Conservation (phyloP, 148 eudicot genomes). For the Dianthus caryophyllus region DNA sequence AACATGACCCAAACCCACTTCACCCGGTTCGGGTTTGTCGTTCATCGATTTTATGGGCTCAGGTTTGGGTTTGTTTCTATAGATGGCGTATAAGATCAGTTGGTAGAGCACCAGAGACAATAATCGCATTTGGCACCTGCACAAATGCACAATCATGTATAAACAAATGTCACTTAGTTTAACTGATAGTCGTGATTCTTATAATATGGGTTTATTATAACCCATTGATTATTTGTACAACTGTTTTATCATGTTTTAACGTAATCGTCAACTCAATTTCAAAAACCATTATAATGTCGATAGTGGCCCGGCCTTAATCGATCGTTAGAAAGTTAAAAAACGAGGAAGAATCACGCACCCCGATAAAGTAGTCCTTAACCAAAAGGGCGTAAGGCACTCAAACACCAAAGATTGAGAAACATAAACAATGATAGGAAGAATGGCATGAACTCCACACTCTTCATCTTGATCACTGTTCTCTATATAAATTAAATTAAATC, state of each 20-base stretch:
- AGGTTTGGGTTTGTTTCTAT: conserved; percentile 5
- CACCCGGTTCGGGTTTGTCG: not conserved
- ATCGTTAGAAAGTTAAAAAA: too few relatives aligned
- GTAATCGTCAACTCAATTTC: too few relatives aligned
- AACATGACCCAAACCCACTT: conserved; percentile 6
- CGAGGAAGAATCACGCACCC: conserved; percentile 13
- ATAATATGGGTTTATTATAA: too few relatives aligned
- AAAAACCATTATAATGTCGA: too few relatives aligned
- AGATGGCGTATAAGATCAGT: conserved; percentile 13
- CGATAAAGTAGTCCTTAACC: conserved; percentile 14
- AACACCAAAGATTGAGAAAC: conserved; percentile 15
- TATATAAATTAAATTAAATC: not conserved
- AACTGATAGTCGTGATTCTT: too few relatives aligned
- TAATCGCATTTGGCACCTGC: conserved; percentile 11
- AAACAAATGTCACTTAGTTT: not conserved
- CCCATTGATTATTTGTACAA: too few relatives aligned
- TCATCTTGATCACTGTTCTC: conserved; percentile 15
- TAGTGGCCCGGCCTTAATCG: too few relatives aligned
- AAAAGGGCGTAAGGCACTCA: conserved; percentile 16
- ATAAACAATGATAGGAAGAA: conserved; percentile 20
- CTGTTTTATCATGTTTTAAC: too few relatives aligned
- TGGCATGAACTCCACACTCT: conserved; percentile 29
- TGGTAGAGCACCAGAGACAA: conserved; percentile 14
- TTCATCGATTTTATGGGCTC: not conserved
- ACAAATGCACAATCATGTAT: not conserved